Percentiles rank a stretch among this genome's conserved stretches.
Conservation (phyloP, 352 stramenopile species). For the Pythium dissotocum region DNA sequence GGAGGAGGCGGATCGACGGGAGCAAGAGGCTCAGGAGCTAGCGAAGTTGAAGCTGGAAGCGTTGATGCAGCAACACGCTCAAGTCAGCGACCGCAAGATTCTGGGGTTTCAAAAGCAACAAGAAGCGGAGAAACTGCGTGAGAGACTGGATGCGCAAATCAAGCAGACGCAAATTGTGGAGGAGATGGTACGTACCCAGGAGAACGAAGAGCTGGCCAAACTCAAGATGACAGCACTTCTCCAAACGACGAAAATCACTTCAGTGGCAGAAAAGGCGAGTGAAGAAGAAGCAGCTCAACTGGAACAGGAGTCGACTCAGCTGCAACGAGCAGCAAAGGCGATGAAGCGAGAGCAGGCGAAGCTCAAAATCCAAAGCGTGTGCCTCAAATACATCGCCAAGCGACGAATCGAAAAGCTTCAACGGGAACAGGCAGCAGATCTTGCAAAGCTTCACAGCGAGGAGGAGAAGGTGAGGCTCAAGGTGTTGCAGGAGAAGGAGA, state of each 20-base stretch:
- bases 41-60: slow-evolving; percentile 51
- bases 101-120: slow-evolving; percentile 37
- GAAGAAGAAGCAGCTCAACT: slow-evolving; percentile 36
- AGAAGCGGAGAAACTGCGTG: slow-evolving; percentile 40
- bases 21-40: slow-evolving; percentile 59
- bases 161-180: slow-evolving; percentile 46
- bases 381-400: slow-evolving; percentile 51
- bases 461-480: slow-evolving; percentile 58
- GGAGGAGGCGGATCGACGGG: slow-evolving; percentile 43
- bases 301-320: slow-evolving; percentile 45
- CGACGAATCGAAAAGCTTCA: slow-evolving; percentile 50
- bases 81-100: slow-evolving; percentile 41
- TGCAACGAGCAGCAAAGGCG: slow-evolving; percentile 40
- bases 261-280: slow-evolving; percentile 13
- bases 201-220: slow-evolving; percentile 60
- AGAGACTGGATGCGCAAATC: slow-evolving; percentile 48
- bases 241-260: slow-evolving; percentile 24
- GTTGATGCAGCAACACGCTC: slow-evolving; percentile 51
- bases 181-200: slow-evolving; percentile 45
- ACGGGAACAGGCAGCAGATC: slow-evolving; percentile 42
- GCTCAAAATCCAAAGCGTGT: slow-evolving; percentile 66
- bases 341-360: slow-evolving; percentile 55
- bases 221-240: slow-evolving; percentile 57
- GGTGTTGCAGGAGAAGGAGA: slow-evolving; percentile 65
- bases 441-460: slow-evolving; percentile 57